These are phyloP conservation scores for Talaromyces liani DNA, from an alignment of 495 filamentous ascomycete genomes.

Conservation along the genomic window DNA sequence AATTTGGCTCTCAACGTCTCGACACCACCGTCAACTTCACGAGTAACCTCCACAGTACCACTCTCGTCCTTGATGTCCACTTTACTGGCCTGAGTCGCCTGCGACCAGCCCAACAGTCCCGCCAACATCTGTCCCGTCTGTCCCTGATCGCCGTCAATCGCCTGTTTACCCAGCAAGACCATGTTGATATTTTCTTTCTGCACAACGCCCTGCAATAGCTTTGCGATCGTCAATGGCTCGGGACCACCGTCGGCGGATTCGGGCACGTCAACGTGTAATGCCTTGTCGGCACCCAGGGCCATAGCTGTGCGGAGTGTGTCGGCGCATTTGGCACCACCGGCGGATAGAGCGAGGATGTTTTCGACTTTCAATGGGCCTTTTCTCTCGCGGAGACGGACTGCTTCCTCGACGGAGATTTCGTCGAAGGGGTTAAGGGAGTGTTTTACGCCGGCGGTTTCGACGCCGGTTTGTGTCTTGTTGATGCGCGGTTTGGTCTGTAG, in stretches of 20 bases:
- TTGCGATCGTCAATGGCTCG: conserved; percentile 89
- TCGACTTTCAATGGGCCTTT: conserved; percentile 53
- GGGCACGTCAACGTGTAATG: conserved; percentile 73
- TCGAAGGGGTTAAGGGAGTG: conserved; percentile 99
- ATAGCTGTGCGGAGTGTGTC: conserved; percentile 91
- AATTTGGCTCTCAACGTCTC: conserved; percentile 80
- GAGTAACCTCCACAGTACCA: conserved; percentile 60
- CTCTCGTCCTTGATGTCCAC: conserved; percentile 58
- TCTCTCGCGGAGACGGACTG: conserved; percentile 85
- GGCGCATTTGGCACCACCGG: conserved; percentile 76
- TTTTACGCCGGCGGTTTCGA: conserved; percentile 88
- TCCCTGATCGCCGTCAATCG: conserved; percentile 89
- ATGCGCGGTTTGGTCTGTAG: conserved; percentile 90
- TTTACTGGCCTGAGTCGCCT: conserved; percentile 86
- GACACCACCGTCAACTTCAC: conserved; percentile 91
- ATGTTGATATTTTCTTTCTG: conserved; percentile 79
- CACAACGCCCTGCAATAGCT: conserved; percentile 72
- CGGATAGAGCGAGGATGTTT: conserved; percentile 84
- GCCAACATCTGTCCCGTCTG: conserved; percentile 99
- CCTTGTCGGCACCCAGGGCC: conserved; percentile 96
- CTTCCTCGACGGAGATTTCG: conserved; percentile 95
- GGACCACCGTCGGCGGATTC: conserved; percentile 44
- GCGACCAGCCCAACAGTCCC: conserved; percentile 81
- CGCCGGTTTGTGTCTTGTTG: conserved; percentile 89
- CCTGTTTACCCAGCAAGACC: conserved; percentile 93